phyloP scores from a whole-genome alignment of 2,329 filamentous ascomycete species.

The Colletotrichum cereale region DNA sequence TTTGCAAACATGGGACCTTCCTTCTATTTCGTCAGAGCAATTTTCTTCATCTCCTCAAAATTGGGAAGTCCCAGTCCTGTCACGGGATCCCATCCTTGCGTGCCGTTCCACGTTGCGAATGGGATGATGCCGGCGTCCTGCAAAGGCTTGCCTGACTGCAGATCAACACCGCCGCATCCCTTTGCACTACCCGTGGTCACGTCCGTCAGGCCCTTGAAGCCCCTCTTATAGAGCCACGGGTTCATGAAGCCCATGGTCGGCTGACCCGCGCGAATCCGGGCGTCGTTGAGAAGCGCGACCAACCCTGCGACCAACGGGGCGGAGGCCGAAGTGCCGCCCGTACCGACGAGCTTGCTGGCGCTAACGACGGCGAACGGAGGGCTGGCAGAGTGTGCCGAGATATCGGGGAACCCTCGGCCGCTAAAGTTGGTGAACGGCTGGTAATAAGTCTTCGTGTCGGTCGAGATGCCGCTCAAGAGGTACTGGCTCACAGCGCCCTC shows the following conservation, averaged over 20 bases:
- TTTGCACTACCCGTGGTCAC: conserved; percentile 45
- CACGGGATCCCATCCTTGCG: conserved; percentile 53
- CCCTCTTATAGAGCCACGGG: conserved; percentile 67
- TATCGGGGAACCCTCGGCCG: conserved; percentile 72
- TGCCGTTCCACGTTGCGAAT: conserved; percentile 50
- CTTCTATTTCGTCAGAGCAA: conserved; percentile 33
- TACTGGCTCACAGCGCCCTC: conserved; percentile 61
- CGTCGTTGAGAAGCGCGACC: conserved; percentile 74
- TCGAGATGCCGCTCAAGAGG: conserved; percentile 45
- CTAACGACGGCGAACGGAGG: conserved; percentile 44
- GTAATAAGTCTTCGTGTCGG: conserved; percentile 61
- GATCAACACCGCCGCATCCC: conserved; percentile 44
- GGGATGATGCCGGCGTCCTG: conserved; percentile 46
- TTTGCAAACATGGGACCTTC: conserved; percentile 16
- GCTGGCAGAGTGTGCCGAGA: conserved; percentile 65
- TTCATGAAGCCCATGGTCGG: conserved; percentile 70
- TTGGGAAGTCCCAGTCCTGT: conserved; percentile 61
- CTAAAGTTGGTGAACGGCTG: conserved; percentile 56
- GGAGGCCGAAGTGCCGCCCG: conserved; percentile 62
- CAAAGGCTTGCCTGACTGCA: conserved; percentile 43
- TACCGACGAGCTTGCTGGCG: conserved; percentile 41
- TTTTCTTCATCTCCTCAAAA: conserved; percentile 48
- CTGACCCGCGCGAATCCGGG: conserved; percentile 66
- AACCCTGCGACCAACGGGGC: conserved; percentile 73
- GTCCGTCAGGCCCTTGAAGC: conserved; percentile 51